These are phyloP conservation scores for Carpinus viminea DNA, from an alignment of 306 rosid species.

Conservation along the genomic window DNA sequence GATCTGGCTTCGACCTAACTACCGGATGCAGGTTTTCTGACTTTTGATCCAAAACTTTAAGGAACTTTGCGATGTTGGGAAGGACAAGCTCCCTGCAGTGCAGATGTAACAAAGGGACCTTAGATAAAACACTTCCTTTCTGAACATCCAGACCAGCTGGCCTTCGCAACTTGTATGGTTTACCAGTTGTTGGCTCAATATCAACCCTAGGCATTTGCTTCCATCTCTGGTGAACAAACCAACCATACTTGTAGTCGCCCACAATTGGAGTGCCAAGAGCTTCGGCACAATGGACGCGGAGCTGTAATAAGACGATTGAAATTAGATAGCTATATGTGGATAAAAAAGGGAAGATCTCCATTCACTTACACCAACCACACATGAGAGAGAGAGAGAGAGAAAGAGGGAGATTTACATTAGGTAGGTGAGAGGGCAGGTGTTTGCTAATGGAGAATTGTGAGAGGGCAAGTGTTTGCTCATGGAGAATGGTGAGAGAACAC, in stretches of 20 bases:
- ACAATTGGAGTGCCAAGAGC: conserved; percentile 97
- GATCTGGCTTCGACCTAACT: conserved; percentile 49
- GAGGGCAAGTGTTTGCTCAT: not conserved
- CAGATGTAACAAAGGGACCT: conserved; percentile 88
- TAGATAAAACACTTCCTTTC: conserved; percentile 92
- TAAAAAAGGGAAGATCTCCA: not conserved
- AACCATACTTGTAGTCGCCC: conserved; percentile 93
- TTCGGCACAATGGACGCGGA: conserved; percentile 97
- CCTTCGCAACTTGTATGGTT: conserved; percentile 76
- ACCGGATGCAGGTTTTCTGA: conserved; percentile 37
- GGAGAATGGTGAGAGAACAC: conserved; percentile 5
- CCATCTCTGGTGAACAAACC: conserved; percentile 86
- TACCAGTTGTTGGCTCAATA: conserved; percentile 67
- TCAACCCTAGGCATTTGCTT: conserved; percentile 80
- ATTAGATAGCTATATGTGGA: conserved; percentile 3
- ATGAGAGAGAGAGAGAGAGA: not conserved
- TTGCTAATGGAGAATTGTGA: no score
- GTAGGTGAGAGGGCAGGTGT: not conserved
- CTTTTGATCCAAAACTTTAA: conserved; percentile 42
- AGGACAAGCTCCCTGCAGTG: conserved; percentile 84
- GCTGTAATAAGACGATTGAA: conserved; percentile 41
- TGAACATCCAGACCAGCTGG: conserved; percentile 86
- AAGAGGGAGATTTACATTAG: no score
- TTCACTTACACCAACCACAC: not conserved
- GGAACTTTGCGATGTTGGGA: conserved; percentile 81